Evolutionary conservation across 768 basidiomycete genomes (phyloP).

Genomic region (Pilatotrama ljubarskyi): DNA sequence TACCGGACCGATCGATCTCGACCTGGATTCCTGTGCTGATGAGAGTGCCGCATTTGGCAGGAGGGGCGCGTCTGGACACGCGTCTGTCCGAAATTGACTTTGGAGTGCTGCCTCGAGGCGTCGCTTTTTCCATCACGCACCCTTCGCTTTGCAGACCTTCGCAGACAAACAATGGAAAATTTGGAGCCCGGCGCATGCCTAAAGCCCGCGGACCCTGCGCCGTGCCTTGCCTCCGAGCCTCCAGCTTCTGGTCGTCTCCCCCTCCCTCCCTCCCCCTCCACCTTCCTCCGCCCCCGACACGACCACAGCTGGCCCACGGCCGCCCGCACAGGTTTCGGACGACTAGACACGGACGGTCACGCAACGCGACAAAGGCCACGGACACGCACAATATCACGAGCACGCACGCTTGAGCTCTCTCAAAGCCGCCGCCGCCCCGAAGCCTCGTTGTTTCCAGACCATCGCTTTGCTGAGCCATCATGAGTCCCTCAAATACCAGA

Average conservation of each 20-base stretch:
- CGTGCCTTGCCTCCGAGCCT: slow-evolving; percentile 14
- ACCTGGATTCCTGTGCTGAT: slow-evolving; percentile 12
- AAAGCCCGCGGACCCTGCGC: neutral
- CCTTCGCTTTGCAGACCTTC: slow-evolving; percentile 16
- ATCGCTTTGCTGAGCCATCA: slow-evolving; percentile 12
- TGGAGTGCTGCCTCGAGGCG: slow-evolving; percentile 20
- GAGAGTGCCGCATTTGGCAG: neutral
- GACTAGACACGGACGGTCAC: neutral
- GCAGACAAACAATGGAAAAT: slow-evolving; percentile 25
- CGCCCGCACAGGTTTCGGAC: neutral
- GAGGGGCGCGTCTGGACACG: neutral
- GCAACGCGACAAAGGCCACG: slow-evolving; percentile 8
- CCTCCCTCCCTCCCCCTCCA: neutral
- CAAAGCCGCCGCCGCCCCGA: slow-evolving; percentile 15
- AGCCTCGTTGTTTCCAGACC: slow-evolving; percentile 19
- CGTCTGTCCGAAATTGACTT: slow-evolving; percentile 4
- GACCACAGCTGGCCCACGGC: slow-evolving; percentile 6
- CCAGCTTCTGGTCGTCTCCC: slow-evolving; percentile 18
- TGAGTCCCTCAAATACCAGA: slow-evolving; percentile 32
- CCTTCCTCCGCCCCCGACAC: slow-evolving; percentile 11
- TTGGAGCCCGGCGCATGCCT: slow-evolving; percentile 3
- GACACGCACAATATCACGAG: slow-evolving; percentile 4
- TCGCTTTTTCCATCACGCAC: slow-evolving; percentile 6
- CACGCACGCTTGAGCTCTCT: slow-evolving; percentile 4
- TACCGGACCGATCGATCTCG: slow-evolving; percentile 19